phyloP scores from a whole-genome alignment of 441 rosid genomes.

The Biscutella laevigata region DNA sequence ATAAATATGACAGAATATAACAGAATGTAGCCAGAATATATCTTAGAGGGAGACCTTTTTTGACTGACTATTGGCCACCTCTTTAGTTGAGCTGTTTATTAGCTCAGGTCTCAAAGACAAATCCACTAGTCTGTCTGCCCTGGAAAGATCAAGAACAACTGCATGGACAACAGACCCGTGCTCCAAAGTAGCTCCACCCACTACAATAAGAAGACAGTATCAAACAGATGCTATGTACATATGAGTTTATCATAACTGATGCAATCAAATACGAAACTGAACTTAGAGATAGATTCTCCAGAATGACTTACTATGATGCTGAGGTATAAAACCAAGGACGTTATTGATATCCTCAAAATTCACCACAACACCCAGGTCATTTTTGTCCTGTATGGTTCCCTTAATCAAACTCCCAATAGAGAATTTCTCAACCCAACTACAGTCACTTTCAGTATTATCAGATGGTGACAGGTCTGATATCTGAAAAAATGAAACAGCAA shows the following conservation, averaged over 20 bases:
- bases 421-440: constrained; percentile 69
- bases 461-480: constrained; percentile 58
- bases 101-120: constrained; percentile 78
- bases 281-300: background rate
- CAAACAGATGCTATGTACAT: constrained; percentile 35
- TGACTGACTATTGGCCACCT: constrained; percentile 31
- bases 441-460: constrained; percentile 32
- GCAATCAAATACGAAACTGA: constrained; percentile 5
- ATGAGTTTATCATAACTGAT: background rate
- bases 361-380: constrained; percentile 78
- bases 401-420: constrained; percentile 56
- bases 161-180: constrained; percentile 62
- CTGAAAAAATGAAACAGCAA: constrained; percentile 30
- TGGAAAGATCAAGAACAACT: constrained; percentile 76
- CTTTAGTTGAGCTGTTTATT: constrained; percentile 31
- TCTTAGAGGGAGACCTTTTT: constrained; percentile 46
- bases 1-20: background rate
- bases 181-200: constrained; percentile 47
- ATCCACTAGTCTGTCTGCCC: constrained; percentile 76
- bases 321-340: constrained; percentile 75
- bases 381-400: constrained; percentile 64
- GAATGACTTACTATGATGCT: constrained; percentile 60
- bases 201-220: constrained; percentile 34
- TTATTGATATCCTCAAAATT: constrained; percentile 54
- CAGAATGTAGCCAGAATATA: constrained; percentile 7